Conservation (phyloP, 169 alveolate species). For the Prorocentrum cordatum region DNA sequence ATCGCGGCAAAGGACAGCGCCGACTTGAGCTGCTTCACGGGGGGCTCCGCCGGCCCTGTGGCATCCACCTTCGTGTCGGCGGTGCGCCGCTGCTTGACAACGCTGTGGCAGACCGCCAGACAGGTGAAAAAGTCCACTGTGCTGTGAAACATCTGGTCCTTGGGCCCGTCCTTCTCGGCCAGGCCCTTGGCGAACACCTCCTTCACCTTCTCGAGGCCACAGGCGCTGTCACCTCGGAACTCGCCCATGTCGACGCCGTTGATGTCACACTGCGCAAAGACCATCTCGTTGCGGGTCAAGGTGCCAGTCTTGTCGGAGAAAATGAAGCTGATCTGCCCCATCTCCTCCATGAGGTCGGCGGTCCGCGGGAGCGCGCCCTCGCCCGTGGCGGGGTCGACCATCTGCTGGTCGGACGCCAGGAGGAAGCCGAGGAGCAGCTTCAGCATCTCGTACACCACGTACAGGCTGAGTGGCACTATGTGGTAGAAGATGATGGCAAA, state of each 20-base stretch:
- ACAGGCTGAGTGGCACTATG: constrained; percentile 7
- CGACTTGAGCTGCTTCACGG: no score
- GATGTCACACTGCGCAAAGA: no score
- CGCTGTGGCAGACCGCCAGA: constrained; percentile 15
- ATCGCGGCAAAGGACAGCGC: no score
- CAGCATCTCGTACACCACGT: constrained; percentile 10
- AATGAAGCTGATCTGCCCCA: constrained; percentile 57
- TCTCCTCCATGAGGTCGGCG: constrained; percentile 50
- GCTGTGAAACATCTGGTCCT: background rate
- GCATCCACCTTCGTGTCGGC: no score
- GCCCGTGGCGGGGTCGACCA: background rate
- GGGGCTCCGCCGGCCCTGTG: no score
- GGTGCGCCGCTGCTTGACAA: no score
- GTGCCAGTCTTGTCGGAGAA: constrained; percentile 63
- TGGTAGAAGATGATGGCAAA: constrained; percentile 5
- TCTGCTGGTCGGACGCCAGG: background rate
- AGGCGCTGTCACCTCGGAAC: no score
- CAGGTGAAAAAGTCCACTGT: background rate
- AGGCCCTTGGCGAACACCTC: background rate
- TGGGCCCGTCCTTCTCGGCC: background rate
- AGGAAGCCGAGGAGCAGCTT: constrained; percentile 5
- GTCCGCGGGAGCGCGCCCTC: no score
- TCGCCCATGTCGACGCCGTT: no score
- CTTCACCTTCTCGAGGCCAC: no score
- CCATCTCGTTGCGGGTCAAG: constrained; percentile 57